These are phyloP conservation scores for Elsinoe perseae DNA, from an alignment of 2,329 filamentous ascomycete species.

Conservation along the genomic window DNA sequence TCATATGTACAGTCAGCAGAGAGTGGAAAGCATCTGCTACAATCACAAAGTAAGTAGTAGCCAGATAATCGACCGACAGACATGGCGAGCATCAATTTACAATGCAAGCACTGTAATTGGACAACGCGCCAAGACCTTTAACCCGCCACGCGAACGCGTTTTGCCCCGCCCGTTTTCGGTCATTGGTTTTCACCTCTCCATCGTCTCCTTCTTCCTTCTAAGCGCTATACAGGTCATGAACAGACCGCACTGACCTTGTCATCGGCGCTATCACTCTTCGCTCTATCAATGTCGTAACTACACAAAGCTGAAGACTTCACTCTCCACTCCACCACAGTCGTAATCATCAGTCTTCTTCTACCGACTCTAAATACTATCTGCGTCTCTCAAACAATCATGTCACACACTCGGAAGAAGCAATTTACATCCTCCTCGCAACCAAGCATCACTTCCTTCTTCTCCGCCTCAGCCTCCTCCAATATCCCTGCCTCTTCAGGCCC, in stretches of 20 bases:
- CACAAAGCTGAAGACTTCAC: not conserved
- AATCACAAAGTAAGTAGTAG: not conserved
- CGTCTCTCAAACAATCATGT: constrained; percentile 9
- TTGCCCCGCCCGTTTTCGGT: constrained; percentile 3
- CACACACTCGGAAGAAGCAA: constrained; percentile 34
- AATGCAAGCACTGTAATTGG: not conserved
- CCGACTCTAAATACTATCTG: not conserved
- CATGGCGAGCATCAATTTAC: not conserved
- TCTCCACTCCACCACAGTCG: not conserved
- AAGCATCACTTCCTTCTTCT: constrained; percentile 38
- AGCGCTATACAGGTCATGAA: constrained; percentile 4
- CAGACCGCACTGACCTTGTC: not conserved
- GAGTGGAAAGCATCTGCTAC: not conserved
- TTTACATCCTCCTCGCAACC: constrained; percentile 38
- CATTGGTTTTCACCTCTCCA: not conserved
- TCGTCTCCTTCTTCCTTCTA: not conserved
- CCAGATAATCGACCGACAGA: not conserved
- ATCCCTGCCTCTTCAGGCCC: not conserved
- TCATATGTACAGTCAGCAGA: not conserved
- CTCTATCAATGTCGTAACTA: not conserved
- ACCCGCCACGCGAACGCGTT: constrained; percentile 1
- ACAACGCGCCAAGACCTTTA: not conserved
- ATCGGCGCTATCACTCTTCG: not conserved
- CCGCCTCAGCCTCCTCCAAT: constrained; percentile 21
- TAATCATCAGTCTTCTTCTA: not conserved